Base-by-base conservation (phyloP, 768 basidiomycete species). In the Serendipita sp. region DNA sequence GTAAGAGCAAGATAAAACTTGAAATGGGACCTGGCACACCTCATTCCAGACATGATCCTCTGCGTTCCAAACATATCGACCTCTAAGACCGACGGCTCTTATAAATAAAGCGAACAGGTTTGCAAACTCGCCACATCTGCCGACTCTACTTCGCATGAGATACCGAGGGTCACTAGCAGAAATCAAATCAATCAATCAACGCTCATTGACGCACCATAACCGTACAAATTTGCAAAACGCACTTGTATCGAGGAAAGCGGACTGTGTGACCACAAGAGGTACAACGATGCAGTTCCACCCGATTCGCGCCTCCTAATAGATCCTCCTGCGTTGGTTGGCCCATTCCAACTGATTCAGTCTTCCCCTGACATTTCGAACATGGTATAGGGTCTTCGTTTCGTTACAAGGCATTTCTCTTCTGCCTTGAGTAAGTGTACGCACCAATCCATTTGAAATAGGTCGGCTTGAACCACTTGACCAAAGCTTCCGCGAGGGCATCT, bases 11-110 rank as follows among this genome's bases (percentile, higher is more conserved):
- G 53, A 45, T 22, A 9, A 30, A 56, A 14, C 42, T 22, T 33
- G 28, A 2, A 62, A 20, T 42, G 26, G 48, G 22, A 26, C 17
- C 24, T 33, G 53, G 7, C 62, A 26, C 17, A 62, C 62, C n/a
- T 69, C 62, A 3, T 65, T 61, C 75, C 75, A 77, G 7, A 77
- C 75, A 62, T 77, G 76, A 66, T 77, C 76, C 66, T 75, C 75
- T 20, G 61, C 64, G 61, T 70, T 70, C 70, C 70, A 71, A 41
- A 71, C 67, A 65, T 75, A 74, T 58, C 74, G 68, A 20, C 70
- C 70, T 22, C 71, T 67, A 9, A 77, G 65, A 9, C 71, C 73
- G 3, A 69, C 66, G 3, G 72, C 71, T 31, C 71, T 65, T 22
- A 76, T 63, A 53, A 75, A 74, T 24, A 72, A 69, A 28, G 70